Conservation (phyloP, 768 basidiomycete species). For the Boletus subcaerulescens region DNA sequence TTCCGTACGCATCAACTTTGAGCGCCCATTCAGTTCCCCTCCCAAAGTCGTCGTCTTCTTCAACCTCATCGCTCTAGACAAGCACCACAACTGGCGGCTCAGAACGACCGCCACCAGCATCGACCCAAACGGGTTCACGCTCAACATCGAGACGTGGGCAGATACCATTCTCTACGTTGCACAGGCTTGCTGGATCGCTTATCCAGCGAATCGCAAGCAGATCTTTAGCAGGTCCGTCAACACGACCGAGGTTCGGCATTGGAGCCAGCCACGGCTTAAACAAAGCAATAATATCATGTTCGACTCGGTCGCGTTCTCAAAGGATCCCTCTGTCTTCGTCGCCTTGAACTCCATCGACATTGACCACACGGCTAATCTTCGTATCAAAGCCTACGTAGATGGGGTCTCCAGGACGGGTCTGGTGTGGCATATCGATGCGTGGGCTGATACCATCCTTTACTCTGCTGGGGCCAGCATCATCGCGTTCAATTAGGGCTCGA, state of each 20-base stretch:
- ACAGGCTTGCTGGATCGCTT: slow-evolving; percentile 18
- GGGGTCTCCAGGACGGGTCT: background rate
- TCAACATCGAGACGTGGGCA: slow-evolving; percentile 12
- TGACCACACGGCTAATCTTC: slow-evolving; percentile 6
- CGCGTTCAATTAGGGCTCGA: no score
- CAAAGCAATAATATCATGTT: slow-evolving; percentile 9
- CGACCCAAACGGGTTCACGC: slow-evolving; percentile 14
- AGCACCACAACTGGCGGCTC: background rate
- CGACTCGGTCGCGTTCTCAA: background rate
- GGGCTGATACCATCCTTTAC: background rate
- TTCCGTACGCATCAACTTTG: background rate
- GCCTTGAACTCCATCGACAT: slow-evolving; percentile 17
- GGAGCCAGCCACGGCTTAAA: background rate
- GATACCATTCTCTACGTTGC: slow-evolving; percentile 6
- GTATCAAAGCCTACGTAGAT: slow-evolving; percentile 12
- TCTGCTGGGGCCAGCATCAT: no score
- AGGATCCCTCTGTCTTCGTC: slow-evolving; percentile 10
- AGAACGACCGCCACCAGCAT: slow-evolving; percentile 1
- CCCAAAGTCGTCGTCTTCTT: background rate
- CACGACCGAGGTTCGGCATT: slow-evolving; percentile 1
- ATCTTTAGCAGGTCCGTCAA: slow-evolving; percentile 15
- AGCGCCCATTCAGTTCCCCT: background rate
- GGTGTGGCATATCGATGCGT: slow-evolving; percentile 11
- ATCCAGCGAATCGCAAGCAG: slow-evolving; percentile 18
- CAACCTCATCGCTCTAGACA: background rate